Conservation (phyloP, 1,284 basidiomycete species). For the Cryptococcus sp. region DNA sequence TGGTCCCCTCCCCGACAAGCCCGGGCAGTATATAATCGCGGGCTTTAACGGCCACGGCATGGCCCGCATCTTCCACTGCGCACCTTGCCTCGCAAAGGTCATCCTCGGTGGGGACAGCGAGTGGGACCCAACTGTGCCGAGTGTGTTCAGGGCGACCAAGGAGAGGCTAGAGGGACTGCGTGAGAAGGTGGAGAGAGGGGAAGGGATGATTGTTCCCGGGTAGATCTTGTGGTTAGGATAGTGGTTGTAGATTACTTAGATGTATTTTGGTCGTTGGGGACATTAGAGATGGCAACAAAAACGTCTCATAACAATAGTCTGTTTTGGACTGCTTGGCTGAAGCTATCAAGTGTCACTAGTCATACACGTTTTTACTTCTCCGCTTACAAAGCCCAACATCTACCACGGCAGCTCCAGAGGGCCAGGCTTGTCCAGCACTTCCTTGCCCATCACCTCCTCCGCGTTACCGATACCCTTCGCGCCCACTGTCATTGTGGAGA, state of each 20-base stretch:
- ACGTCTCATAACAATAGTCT: too few species aligned
- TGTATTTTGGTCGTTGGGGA: too few species aligned
- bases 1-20: conserved; percentile 14
- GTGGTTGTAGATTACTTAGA: too few species aligned
- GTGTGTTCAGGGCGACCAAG: not conserved
- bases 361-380: not conserved
- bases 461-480: conserved; percentile 52
- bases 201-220: too few species aligned
- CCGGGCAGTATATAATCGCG: conserved; percentile 17
- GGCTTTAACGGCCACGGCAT: conserved; percentile 22
- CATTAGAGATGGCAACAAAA: too few species aligned
- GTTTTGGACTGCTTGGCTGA: too few species aligned
- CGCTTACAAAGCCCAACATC: not conserved
- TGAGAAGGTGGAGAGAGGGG: not conserved
- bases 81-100: not conserved
- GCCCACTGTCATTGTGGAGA: conserved; percentile 6
- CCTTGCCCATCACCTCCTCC: conserved; percentile 52
- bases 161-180: not conserved
- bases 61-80: conserved; percentile 2
- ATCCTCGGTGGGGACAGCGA: not conserved
- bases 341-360: too few species aligned
- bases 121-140: not conserved
- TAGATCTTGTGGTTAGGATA: too few species aligned
- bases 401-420: conserved; percentile 53
- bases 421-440: conserved; percentile 42